Base-by-base conservation (phyloP, 176 grass and related monocot species). In the Olyra latifolia region DNA sequence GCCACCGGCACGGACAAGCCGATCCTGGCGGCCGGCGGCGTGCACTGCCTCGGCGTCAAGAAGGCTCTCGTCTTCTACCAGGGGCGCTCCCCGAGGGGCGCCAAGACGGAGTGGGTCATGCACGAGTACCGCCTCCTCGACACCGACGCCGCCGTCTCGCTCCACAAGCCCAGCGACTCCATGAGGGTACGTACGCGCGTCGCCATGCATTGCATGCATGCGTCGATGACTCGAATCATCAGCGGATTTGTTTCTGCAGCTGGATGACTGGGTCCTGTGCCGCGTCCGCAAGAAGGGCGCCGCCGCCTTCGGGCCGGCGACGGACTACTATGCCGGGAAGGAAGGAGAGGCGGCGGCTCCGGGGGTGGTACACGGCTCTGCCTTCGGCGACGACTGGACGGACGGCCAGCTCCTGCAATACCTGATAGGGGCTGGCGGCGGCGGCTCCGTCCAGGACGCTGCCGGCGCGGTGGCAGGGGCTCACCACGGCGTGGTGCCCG, bases 41-140 rank as follows among this genome's bases (percentile, higher is more conserved):
- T 54, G 30, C 82, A 62, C 39, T 89, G 87, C 87, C 71, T 89
- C 25, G 87, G 82, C 45, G 87, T 89, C 23, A 89, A 89, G 82
- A 89, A 89, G 71, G 82, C 77, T 23, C 87, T 89, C 45, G 82
- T 89, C 42, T 89, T 89, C 77, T 89, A 89, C 71, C 62, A 81
- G 42, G 87, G 87, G 0, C 82, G 87, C 6, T 84, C 82, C 4
- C 82, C 87, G 1, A 69, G 83, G 20, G 87, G 87, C 10, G 23
- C 25, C 86, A 88, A 87, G 71, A 87, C 79, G 0, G 63, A 77
- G 17, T 98, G 95, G 95, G 92, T 94, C 76, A 98, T 98, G 95
- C 95, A 98, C 69, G 95, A 98, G 78, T 98, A 98, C 62, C 80
- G 95, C 32, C 88, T 94, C 32, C 65, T 84, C 65, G 83, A 87